Conservation (phyloP, 768 basidiomycete genomes). For the Austroboletus eburneus region DNA sequence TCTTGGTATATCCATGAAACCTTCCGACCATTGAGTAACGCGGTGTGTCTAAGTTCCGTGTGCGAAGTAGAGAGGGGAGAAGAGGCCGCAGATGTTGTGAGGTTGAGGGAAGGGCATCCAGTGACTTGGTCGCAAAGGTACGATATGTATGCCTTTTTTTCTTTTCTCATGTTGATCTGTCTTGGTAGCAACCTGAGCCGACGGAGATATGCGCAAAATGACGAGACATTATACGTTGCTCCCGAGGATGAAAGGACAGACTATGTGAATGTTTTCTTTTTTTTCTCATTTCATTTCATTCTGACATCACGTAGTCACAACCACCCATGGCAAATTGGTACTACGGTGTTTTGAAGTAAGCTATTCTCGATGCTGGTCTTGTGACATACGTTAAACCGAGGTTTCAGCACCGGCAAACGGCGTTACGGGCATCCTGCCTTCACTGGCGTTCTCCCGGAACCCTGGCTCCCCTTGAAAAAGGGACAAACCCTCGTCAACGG, state of each 20-base stretch:
- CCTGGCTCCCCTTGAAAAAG: slow-evolving; percentile 91
- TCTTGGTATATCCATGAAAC: slow-evolving; percentile 69
- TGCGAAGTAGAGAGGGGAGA: slow-evolving; percentile 89
- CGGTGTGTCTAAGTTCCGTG: slow-evolving; percentile 80
- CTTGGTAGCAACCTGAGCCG: slow-evolving; percentile 70
- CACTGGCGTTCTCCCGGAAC: slow-evolving; percentile 87
- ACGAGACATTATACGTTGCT: slow-evolving; percentile 92
- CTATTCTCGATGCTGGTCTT: not conserved
- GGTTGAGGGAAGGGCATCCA: slow-evolving; percentile 76
- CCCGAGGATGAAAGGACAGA: slow-evolving; percentile 91
- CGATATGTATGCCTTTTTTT: not conserved
- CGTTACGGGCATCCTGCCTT: slow-evolving; percentile 95
- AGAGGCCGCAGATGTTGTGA: slow-evolving; percentile 72
- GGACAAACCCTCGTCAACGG: slow-evolving; percentile 70
- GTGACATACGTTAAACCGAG: slow-evolving; percentile 2
- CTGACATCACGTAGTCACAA: slow-evolving; percentile 60
- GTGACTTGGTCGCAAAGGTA: slow-evolving; percentile 89
- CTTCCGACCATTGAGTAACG: slow-evolving; percentile 72
- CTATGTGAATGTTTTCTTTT: slow-evolving; percentile 49
- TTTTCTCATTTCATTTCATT: not conserved
- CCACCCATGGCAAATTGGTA: slow-evolving; percentile 98
- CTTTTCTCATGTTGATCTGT: not conserved
- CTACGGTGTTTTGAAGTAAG: slow-evolving; percentile 84
- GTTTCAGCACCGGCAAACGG: slow-evolving; percentile 78
- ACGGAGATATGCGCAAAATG: slow-evolving; percentile 86